A percentile compares a stretch with the other conserved stretches of the same genome.
Evolutionary conservation across 257 asterid species (phyloP).

Genomic region (Plantago elongata): DNA sequence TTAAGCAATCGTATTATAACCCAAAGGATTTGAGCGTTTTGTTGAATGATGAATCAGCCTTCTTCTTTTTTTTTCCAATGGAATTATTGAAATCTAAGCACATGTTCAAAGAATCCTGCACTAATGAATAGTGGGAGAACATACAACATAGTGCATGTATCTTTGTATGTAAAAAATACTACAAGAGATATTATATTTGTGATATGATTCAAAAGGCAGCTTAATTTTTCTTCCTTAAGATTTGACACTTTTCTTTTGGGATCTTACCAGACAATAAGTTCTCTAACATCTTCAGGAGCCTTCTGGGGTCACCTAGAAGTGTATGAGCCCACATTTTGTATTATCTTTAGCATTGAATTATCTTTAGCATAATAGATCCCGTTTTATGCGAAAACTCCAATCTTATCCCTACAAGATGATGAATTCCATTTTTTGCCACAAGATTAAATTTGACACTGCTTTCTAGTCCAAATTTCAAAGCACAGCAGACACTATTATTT

Average conservation of each 20-base stretch:
- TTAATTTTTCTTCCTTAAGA: constrained; percentile 8
- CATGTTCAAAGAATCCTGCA: constrained; percentile 10
- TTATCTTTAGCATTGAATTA: neutral
- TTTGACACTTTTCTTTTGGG: constrained; percentile 13
- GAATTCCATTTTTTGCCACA: too few species aligned
- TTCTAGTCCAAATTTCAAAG: too few species aligned
- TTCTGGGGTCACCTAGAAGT: constrained; percentile 8
- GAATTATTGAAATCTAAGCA: neutral
- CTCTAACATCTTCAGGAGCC: neutral
- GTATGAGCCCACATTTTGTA: constrained; percentile 2
- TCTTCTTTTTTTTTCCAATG: too few species aligned
- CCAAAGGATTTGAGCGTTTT: too few species aligned
- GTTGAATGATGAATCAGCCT: too few species aligned
- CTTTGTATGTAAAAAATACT: neutral
- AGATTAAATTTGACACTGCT: too few species aligned
- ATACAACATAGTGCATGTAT: neutral
- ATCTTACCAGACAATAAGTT: constrained; percentile 20
- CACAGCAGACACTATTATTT: neutral
- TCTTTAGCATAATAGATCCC: neutral
- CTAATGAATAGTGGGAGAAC: constrained; percentile 1
- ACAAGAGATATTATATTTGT: too few species aligned
- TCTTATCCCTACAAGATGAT: too few species aligned
- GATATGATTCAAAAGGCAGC: neutral
- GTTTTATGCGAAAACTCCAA: too few species aligned
- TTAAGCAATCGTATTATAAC: too few species aligned